Base-by-base conservation (phyloP, 305 asterid genomes). In the Stenogyne calaminthoides region DNA sequence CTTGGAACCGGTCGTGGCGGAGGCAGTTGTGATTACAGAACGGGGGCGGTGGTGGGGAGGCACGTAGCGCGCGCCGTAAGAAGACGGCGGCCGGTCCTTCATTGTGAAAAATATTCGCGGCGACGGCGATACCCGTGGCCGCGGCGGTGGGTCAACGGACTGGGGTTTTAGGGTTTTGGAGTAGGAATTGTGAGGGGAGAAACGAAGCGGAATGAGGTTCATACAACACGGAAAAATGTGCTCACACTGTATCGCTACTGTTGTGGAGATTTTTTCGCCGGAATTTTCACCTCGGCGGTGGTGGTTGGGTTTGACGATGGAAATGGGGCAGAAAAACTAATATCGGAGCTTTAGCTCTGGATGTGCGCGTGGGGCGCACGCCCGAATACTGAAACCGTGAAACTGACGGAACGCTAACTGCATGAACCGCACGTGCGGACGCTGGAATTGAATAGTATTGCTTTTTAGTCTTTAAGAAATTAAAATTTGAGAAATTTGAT, bases 21-120 rank as follows among this genome's bases (percentile, higher is more conserved):
- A 67, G 66, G 80, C 67, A 44, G 72, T 3, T 66, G 81, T 36
- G 76, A 71, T 74, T 51, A 67, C 78, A 4, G 89, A 63, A 61
- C 80, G 81, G 78, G 74, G 78, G 78, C 93, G 89, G 63, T 84
- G 86, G 80, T 88, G 91, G 6, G 91, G 93, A 70, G 93, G 93
- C 12, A 86, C 84, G 72, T 85, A 88, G 57, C 82, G 81, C 63
- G 78, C 81, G 64, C 88, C 86, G 76, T 75, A 9, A 19, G 86
- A 72, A 36, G 84, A 72, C 82, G 84, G 89, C 78, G 78, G 80
- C 76, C 82, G 78, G 75, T 86, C 88, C 78, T 84, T 86, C 93
- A 89, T 83, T 66, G 73, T 70, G 73, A 77, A 57, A 64, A 46
- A 22, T 36, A 79, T 20, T 64, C 76, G 71, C 72, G 70, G 64